These are phyloP conservation scores for Rhizopogon sp. DNA, from an alignment of 768 basidiomycete species.

Conservation along the genomic window DNA sequence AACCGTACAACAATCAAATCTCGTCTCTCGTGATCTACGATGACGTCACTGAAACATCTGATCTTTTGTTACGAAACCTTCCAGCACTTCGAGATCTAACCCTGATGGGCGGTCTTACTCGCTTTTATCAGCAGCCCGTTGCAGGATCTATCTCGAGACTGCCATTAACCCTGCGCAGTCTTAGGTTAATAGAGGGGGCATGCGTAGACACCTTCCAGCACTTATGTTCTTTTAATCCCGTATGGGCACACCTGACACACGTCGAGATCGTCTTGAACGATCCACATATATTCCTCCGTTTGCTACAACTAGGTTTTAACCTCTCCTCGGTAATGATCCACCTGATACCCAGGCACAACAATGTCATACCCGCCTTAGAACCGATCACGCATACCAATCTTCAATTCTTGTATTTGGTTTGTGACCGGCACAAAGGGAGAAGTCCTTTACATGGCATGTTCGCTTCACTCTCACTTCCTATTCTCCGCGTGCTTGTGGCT, in stretches of 20 bases:
- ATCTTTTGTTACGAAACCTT: constrained; percentile 12
- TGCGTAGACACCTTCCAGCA: not conserved
- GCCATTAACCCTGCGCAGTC: constrained; percentile 6
- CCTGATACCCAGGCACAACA: not conserved
- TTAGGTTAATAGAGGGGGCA: constrained; percentile 4
- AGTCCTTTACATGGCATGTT: not conserved
- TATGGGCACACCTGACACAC: constrained; percentile 12
- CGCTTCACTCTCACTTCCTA: constrained; percentile 9
- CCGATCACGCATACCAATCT: constrained; percentile 8
- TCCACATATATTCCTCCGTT: not conserved
- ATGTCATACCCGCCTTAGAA: not conserved
- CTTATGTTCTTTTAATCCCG: constrained; percentile 9
- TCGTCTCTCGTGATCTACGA: constrained; percentile 5
- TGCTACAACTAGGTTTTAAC: constrained; percentile 15
- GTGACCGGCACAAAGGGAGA: not conserved
- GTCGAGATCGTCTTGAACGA: constrained; percentile 2
- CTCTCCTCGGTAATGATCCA: constrained; percentile 3
- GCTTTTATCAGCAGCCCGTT: too few relatives aligned
- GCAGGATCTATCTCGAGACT: not conserved
- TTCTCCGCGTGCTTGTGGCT: constrained; percentile 8
- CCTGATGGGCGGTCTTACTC: constrained; percentile 1
- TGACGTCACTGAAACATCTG: constrained; percentile 4
- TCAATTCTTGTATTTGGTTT: constrained; percentile 6
- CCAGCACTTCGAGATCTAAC: constrained; percentile 18
- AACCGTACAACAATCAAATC: constrained; percentile 11